Percentiles rank a stretch among this genome's conserved stretches.
Conservation (phyloP, 495 filamentous ascomycete genomes). For the Bryoglossum gracile region DNA sequence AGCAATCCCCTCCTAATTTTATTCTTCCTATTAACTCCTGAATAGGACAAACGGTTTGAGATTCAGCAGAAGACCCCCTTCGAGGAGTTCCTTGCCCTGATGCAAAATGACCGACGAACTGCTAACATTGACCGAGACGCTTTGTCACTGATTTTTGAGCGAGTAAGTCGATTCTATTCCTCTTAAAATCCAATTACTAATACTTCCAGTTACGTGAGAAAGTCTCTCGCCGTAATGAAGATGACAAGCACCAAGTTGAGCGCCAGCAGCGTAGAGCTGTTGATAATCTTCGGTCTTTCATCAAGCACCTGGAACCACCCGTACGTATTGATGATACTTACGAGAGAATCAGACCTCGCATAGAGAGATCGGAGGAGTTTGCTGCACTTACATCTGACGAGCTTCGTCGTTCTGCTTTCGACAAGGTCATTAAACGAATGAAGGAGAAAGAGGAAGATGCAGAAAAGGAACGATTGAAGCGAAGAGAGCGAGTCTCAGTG, state of each 20-base stretch:
- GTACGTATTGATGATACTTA: constrained; percentile 71
- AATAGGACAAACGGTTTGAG: constrained; percentile 82
- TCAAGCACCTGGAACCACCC: constrained; percentile 89
- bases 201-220: constrained; percentile 64
- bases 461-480: constrained; percentile 64
- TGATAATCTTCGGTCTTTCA: constrained; percentile 76
- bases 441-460: constrained; percentile 84
- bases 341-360: constrained; percentile 70
- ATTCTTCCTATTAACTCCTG: constrained; percentile 17
- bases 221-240: constrained; percentile 61
- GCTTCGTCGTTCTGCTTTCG: constrained; percentile 74
- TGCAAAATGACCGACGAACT: constrained; percentile 79
- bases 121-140: constrained; percentile 72
- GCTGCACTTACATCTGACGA: constrained; percentile 75
- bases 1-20: constrained; percentile 25
- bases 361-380: constrained; percentile 79
- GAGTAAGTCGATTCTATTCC: constrained; percentile 33
- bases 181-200: constrained; percentile 23
- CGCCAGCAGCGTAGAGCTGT: constrained; percentile 78
- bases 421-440: constrained; percentile 83
- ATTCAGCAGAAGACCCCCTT: constrained; percentile 78
- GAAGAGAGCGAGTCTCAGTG: constrained; percentile 51
- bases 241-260: constrained; percentile 76
- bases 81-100: constrained; percentile 71
- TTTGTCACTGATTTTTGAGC: constrained; percentile 70